Conservation (phyloP, 2,329 filamentous ascomycete genomes). For the Plectosphaerella plurivora region DNA sequence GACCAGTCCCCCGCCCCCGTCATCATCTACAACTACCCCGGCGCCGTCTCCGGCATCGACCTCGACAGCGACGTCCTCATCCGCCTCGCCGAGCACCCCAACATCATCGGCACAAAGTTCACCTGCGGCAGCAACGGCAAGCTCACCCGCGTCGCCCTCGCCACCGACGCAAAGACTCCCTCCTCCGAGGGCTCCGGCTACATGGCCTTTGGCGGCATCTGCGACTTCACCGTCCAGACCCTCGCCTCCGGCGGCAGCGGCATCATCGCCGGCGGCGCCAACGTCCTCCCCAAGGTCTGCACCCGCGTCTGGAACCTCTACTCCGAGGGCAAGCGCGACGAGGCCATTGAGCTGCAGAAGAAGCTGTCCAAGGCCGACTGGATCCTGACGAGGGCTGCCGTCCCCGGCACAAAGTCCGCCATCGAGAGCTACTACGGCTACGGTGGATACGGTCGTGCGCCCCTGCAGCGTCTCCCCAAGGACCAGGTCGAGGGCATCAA, state of each 20-base stretch:
- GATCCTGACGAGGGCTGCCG: slow-evolving; percentile 76
- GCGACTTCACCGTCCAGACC: slow-evolving; percentile 82
- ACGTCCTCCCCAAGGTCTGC: slow-evolving; percentile 79
- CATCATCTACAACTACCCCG: slow-evolving; percentile 87
- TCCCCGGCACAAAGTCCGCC: slow-evolving; percentile 81
- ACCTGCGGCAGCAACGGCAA: slow-evolving; percentile 90
- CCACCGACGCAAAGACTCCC: slow-evolving; percentile 67
- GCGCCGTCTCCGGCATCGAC: slow-evolving; percentile 80
- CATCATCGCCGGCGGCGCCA: slow-evolving; percentile 82
- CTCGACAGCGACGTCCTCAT: slow-evolving; percentile 87
- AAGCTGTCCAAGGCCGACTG: slow-evolving; percentile 76
- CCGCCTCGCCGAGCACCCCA: slow-evolving; percentile 71
- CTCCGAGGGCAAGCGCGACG: slow-evolving; percentile 65
- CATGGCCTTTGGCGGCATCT: slow-evolving; percentile 84
- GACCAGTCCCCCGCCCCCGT: slow-evolving; percentile 72
- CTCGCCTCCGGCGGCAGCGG: slow-evolving; percentile 74
- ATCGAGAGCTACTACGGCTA: slow-evolving; percentile 80
- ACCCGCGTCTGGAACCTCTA: slow-evolving; percentile 76
- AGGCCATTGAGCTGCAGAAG: slow-evolving; percentile 72
- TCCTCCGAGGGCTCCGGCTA: slow-evolving; percentile 58
- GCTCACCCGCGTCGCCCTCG: slow-evolving; percentile 74
- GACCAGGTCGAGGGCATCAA: slow-evolving; percentile 48
- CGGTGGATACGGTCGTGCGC: slow-evolving; percentile 69
- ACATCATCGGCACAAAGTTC: slow-evolving; percentile 87
- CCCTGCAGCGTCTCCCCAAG: slow-evolving; percentile 62